Conservation (phyloP, 225 moss, liverwort and hornwort genomes). For the Pseudoscleropodium purum region DNA sequence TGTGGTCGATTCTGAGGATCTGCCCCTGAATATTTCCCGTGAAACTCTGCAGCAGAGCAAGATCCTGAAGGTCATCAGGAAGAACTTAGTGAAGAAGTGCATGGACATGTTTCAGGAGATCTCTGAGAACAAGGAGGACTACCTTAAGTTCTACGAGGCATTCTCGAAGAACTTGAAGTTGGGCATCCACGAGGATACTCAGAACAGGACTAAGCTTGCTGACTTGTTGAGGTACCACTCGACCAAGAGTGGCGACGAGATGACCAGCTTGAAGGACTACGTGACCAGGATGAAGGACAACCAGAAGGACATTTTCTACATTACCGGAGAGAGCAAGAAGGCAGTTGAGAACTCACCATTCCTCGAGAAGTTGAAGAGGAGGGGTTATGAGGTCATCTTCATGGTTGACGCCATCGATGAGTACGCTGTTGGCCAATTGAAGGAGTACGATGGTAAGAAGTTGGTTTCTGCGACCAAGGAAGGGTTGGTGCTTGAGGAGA, state of each 20-base stretch:
- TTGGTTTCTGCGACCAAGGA: slow-evolving; percentile 49
- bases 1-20: slow-evolving; percentile 66
- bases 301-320: slow-evolving; percentile 65
- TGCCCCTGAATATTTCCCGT: slow-evolving; percentile 69
- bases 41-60: slow-evolving; percentile 71
- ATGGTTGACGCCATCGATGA: slow-evolving; percentile 74
- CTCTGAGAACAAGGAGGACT: slow-evolving; percentile 68
- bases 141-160: slow-evolving; percentile 55
- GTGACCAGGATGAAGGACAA: slow-evolving; percentile 75
- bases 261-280: slow-evolving; percentile 71
- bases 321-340: slow-evolving; percentile 68
- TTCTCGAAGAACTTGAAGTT: slow-evolving; percentile 72
- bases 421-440: slow-evolving; percentile 57
- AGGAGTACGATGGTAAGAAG: slow-evolving; percentile 80
- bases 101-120: slow-evolving; percentile 70
- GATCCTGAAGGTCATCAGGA: slow-evolving; percentile 71
- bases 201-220: slow-evolving; percentile 55
- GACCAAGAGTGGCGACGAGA: slow-evolving; percentile 57
- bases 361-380: slow-evolving; percentile 66
- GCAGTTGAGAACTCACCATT: slow-evolving; percentile 77
- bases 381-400: slow-evolving; percentile 62
- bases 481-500: slow-evolving; percentile 61
- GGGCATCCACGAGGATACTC: slow-evolving; percentile 64
- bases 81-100: slow-evolving; percentile 74
- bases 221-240: slow-evolving; percentile 58